phyloP scores from a whole-genome alignment of 192 early-diverging fungal species.

The Haplosporangium gracile region DNA sequence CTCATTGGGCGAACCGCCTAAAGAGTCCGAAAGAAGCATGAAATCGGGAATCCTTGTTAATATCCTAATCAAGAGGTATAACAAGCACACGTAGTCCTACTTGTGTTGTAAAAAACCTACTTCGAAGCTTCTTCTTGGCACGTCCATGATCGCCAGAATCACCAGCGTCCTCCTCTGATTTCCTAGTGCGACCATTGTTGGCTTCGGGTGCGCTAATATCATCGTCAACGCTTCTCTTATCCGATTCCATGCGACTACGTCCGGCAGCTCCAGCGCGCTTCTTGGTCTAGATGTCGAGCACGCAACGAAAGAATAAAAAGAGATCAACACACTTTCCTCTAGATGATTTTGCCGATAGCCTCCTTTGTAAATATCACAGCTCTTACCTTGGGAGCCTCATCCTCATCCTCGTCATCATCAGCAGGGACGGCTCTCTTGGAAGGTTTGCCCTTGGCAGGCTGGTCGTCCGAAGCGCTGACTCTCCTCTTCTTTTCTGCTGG shows the following conservation, averaged over 20 bases:
- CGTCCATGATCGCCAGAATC: constrained; percentile 38
- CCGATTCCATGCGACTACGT: constrained; percentile 28
- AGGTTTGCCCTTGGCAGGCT: constrained; percentile 30
- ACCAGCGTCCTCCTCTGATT: constrained; percentile 48
- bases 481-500: constrained; percentile 41
- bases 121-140: constrained; percentile 47
- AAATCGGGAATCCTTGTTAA: not conserved
- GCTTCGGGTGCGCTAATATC: constrained; percentile 24
- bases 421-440: constrained; percentile 37
- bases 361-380: not conserved
- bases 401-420: constrained; percentile 41
- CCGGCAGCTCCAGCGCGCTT: constrained; percentile 29
- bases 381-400: constrained; percentile 42
- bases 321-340: not conserved
- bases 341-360: not conserved
- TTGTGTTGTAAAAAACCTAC: constrained; percentile 7
- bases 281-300: constrained; percentile 14
- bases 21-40: not conserved
- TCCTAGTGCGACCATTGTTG: constrained; percentile 26
- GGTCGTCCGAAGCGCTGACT: constrained; percentile 27
- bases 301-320: not conserved
- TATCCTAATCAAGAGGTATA: not conserved
- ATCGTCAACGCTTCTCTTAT: constrained; percentile 39
- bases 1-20: constrained; percentile 53
- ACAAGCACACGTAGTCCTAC: too few relatives aligned